Base-by-base conservation (phyloP, 352 stramenopile species). In the Pythium aquatile region DNA sequence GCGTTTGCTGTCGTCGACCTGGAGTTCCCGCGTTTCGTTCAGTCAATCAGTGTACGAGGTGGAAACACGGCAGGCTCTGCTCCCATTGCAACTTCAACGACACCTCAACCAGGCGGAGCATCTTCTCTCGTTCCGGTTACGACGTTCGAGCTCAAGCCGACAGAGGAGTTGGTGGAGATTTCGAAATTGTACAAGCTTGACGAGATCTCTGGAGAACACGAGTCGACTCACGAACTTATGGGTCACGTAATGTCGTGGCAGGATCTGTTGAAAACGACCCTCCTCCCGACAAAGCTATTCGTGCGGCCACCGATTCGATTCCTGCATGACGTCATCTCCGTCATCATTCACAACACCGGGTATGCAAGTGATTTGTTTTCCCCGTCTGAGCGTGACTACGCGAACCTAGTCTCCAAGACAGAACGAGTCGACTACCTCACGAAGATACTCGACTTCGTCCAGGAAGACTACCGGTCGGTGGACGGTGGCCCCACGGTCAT, bases 231-330 rank as follows among this genome's bases (percentile, higher is more conserved):
- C 57, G 81, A 88, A 24, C 63, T 91, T 17, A 48, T 93, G 10
- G 61, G 69, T 24, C 64, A 88, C 35, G 74, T 87, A 13, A 91
- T 95, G 75, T 95, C 86, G 1, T 95, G 86, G 85, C 64, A 81
- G 30, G 78, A 91, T 58, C 46, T 95, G 24, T 58, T 95, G 1
- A 93, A 93, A 61, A 90, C 85, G 5, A 73, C 69, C 14, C 65
- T 83, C 7, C 58, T 93, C 0, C 84, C 86, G 5, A 68, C 68
- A 3, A 95, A 95, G 54, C 65, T 95, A 1, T 93, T 93, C 67
- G 70, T 72, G 10, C 75, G 84, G 6, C 86, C 84, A n/a, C 84
- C 86, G 0, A 81, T 95, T 53, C 81, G 86, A 13, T 95, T 95
- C 46, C 55, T 95, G 1, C 86, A 93, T 56, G 86, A 95, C 58